Evolutionary conservation across 1,284 basidiomycete genomes (phyloP).

Genomic region (Tetrapyrgos nigripes): DNA sequence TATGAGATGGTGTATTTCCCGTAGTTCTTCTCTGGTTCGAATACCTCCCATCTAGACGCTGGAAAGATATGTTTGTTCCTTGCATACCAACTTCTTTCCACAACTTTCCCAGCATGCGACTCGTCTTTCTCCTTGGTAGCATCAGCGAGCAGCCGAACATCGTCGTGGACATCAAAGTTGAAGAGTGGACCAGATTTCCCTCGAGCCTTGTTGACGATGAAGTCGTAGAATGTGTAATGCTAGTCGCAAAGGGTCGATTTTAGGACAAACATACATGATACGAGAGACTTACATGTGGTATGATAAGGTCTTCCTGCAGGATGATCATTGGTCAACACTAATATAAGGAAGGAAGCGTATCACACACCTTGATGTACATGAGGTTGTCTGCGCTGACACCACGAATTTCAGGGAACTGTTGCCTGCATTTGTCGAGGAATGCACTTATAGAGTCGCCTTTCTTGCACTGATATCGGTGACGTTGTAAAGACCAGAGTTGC

Average conservation of each 20-base stretch:
- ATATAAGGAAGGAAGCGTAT: not conserved
- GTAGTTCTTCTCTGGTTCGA: conserved; percentile 91
- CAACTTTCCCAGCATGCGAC: conserved; percentile 98
- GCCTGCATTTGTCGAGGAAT: conserved; percentile 93
- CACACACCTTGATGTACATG: conserved; percentile 94
- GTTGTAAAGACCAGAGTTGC: not conserved
- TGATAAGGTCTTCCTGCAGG: conserved; percentile 91
- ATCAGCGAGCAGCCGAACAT: conserved; percentile 94
- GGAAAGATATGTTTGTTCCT: conserved; percentile 98
- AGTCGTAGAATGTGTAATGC: conserved; percentile 99
- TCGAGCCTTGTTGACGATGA: conserved; percentile 97
- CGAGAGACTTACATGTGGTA: conserved; percentile 75
- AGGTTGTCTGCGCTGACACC: conserved; percentile 93
- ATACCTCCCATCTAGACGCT: conserved; percentile 94
- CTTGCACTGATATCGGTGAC: conserved; percentile 78
- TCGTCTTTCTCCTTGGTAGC: conserved; percentile 98
- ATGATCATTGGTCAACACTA: not conserved
- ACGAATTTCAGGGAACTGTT: conserved; percentile 91
- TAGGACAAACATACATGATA: not conserved
- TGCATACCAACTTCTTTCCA: conserved; percentile 95
- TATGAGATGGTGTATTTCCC: conserved; percentile 86
- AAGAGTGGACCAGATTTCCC: conserved; percentile 98
- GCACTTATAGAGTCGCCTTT: conserved; percentile 94
- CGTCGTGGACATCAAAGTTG: conserved; percentile 99
- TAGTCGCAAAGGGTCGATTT: conserved; percentile 40